Conservation (phyloP, 1,284 basidiomycete species). For the Ceratobasidium sp. region DNA sequence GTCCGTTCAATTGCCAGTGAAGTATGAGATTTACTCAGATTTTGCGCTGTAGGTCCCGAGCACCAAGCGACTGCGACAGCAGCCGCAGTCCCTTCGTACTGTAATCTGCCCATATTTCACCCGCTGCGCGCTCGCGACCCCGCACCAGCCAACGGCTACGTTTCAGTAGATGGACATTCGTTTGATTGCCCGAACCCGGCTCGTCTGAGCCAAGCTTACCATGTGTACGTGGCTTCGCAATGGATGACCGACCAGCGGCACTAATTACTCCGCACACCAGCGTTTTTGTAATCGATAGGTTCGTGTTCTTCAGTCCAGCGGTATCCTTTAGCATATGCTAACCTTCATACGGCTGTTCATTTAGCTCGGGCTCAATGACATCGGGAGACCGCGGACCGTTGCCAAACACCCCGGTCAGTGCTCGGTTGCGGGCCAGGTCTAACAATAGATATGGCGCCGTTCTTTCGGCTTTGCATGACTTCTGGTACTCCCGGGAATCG, state of each 20-base stretch:
- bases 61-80: slow-evolving; percentile 53
- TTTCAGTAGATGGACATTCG: slow-evolving; percentile 62
- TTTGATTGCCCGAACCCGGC: slow-evolving; percentile 63
- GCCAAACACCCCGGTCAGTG: slow-evolving; percentile 54
- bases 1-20: slow-evolving; percentile 44
- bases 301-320: neutral
- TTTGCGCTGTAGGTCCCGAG: slow-evolving; percentile 53
- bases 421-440: slow-evolving; percentile 49
- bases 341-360: neutral
- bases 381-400: slow-evolving; percentile 54
- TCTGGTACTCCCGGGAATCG: slow-evolving; percentile 61
- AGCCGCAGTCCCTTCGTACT: slow-evolving; percentile 60
- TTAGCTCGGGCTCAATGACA: slow-evolving; percentile 63
- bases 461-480: slow-evolving; percentile 58
- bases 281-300: slow-evolving; percentile 63
- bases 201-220: slow-evolving; percentile 58
- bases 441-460: slow-evolving; percentile 65
- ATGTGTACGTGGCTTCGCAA: slow-evolving; percentile 56
- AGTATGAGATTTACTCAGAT: neutral
- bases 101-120: slow-evolving; percentile 62
- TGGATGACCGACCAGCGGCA: neutral
- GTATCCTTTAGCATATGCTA: neutral
- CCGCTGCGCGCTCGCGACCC: slow-evolving; percentile 46
- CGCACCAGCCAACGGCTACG: slow-evolving; percentile 52
- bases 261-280: slow-evolving; percentile 46